Base-by-base conservation (phyloP, 768 basidiomycete species). In the Clitopilus passeckerianus region DNA sequence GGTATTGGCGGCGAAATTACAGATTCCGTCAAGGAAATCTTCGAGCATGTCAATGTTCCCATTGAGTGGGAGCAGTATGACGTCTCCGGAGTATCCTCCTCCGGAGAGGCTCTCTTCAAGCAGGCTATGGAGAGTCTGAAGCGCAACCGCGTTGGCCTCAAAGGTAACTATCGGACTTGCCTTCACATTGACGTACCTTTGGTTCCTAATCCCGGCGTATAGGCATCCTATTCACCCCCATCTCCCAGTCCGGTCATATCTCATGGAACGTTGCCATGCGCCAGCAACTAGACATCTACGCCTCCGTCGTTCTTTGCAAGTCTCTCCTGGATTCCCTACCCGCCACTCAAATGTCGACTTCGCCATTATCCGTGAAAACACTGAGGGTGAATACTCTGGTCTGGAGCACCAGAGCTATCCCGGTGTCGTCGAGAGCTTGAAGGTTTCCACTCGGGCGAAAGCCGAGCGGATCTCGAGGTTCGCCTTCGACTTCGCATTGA, bases 181-280 rank as follows among this genome's bases (percentile, higher is more conserved):
- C n/a, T n/a, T 54, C 33, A 41, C 54, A 44, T 54, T 16, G 53
- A 18, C 15, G 55, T 8, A 59, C 46, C 54, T 33, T 22, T 41
- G 57, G 57, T 30, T 43, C 57, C 63, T 50, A 50, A 59, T 59
- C 50, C 62, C 22, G 34, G 18, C 22, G n/a, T 10, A 18, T 18
- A 98, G 96, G 97, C 66, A 99, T 98, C 68, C 90, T 99, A 64
- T 98, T 95, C 80, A 99, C 97, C 46, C 96, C 95, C 64, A 93
- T 96, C 66, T 98, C 96, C 57, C 90, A 92, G 74, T 87, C 87
- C 18, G 95, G 94, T 2, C 97, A 99, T 75, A 94, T 96, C 64
- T 98, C 97, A 60, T 99, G 97, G 97, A 99, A 99, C 72, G 97
- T 99, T 60, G 97, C 97, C 63, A 98, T 99, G 95, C 91, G 97